Percentiles rank a stretch among this genome's conserved stretches.
Evolutionary conservation across 495 filamentous ascomycete genomes (phyloP).

Genomic region (Penicilliopsis zonata): DNA sequence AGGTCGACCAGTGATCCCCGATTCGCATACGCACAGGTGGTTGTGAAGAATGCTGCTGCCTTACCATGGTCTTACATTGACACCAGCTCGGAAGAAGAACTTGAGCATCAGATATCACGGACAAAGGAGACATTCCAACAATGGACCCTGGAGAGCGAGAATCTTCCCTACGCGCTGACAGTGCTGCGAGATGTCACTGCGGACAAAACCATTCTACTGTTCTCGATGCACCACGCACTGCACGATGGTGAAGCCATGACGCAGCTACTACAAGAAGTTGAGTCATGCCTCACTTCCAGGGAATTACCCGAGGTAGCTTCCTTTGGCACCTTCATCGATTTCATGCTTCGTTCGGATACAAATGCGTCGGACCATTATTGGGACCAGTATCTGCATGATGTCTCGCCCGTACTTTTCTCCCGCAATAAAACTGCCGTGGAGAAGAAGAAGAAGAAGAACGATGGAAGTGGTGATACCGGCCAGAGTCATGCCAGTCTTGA

Average conservation of each 20-base stretch:
- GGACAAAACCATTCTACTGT: conserved; percentile 20
- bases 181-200: conserved; percentile 6
- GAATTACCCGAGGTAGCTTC: conserved; percentile 21
- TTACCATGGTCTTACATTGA: conserved; percentile 13
- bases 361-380: conserved; percentile 47
- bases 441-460: conserved; percentile 4
- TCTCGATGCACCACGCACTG: conserved; percentile 70
- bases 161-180: conserved; percentile 18
- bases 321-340: conserved; percentile 30
- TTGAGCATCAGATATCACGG: conserved; percentile 8
- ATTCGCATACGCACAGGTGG: conserved; percentile 47
- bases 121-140: conserved; percentile 13
- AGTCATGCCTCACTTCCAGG: conserved; percentile 32
- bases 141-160: conserved; percentile 9
- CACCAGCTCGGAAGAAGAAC: conserved; percentile 4
- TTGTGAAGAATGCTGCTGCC: conserved; percentile 20
- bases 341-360: conserved; percentile 25
- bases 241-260: conserved; percentile 68
- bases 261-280: conserved; percentile 51
- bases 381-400: conserved; percentile 35
- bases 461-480: conserved; percentile 2
- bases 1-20: conserved; percentile 33
- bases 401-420: too few relatives aligned
- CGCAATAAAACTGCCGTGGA: conserved; percentile 26
- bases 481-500: conserved; percentile 10